Evolutionary conservation across 148 eudicot species (phyloP).

Genomic region (Fagopyrum tataricum): DNA sequence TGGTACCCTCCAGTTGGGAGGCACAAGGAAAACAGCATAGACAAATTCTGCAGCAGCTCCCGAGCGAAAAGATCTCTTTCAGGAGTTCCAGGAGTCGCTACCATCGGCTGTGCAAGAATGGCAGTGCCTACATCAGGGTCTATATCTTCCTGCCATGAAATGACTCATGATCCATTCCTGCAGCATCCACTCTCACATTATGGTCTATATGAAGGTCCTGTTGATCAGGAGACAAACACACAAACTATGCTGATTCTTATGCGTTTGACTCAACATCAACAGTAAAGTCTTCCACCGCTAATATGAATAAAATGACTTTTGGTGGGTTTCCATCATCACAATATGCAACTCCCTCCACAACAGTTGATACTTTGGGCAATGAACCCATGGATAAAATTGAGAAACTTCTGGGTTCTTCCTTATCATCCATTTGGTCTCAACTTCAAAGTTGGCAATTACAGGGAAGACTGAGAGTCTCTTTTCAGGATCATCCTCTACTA

Average conservation of each 20-base stretch:
- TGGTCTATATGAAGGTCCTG: constrained; percentile 6
- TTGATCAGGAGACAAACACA: constrained; percentile 26
- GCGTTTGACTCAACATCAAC: constrained; percentile 29
- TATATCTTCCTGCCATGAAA: constrained; percentile 22
- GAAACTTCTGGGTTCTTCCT: constrained; percentile 23
- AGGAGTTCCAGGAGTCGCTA: constrained; percentile 19
- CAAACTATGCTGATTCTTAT: constrained; percentile 31
- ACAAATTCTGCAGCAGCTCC: constrained; percentile 21
- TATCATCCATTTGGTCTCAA: constrained; percentile 16
- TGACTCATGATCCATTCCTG: constrained; percentile 24
- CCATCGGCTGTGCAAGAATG: constrained; percentile 23
- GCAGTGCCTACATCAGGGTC: constrained; percentile 15
- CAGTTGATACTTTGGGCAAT: constrained; percentile 16
- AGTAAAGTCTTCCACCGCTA: constrained; percentile 32
- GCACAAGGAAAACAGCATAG: no score
- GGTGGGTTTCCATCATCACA: constrained; percentile 18
- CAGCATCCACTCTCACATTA: constrained; percentile 14
- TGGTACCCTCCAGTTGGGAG: constrained; percentile 13
- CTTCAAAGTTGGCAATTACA: constrained; percentile 16
- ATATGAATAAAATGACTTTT: constrained; percentile 36
- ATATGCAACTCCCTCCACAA: constrained; percentile 21
- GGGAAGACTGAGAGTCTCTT: constrained; percentile 26
- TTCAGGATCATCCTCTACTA: constrained; percentile 27
- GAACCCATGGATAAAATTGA: constrained; percentile 15
- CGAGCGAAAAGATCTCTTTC: constrained; percentile 28